Percentiles rank a stretch among this genome's conserved stretches.
Evolutionary conservation across 805 yeast genomes (phyloP).

Genomic region (Blastobotrys americana): DNA sequence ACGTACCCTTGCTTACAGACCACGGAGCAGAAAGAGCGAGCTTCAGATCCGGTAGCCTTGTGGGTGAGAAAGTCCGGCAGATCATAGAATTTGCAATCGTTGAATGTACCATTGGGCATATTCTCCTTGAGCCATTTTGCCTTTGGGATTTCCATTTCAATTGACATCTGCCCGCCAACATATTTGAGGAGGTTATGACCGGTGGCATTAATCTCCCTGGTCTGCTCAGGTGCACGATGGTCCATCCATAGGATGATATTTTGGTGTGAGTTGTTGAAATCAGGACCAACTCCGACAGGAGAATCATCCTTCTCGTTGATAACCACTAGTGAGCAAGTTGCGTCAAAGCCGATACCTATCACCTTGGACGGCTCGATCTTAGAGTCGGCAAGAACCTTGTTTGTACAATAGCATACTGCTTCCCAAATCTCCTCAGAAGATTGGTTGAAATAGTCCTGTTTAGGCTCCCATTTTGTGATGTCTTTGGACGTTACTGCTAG

Average conservation of each 20-base stretch:
- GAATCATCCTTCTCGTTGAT: conserved; percentile 54
- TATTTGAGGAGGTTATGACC: conserved; percentile 73
- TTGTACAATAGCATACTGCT: conserved; percentile 70
- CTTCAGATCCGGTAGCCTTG: conserved; percentile 80
- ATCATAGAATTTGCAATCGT: conserved; percentile 74
- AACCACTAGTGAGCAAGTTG: conserved; percentile 91
- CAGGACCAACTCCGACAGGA: conserved; percentile 90
- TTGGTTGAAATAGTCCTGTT: conserved; percentile 57
- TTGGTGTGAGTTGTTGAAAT: conserved; percentile 62
- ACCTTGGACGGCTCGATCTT: conserved; percentile 61
- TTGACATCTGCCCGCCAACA: conserved; percentile 96
- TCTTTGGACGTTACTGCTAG: conserved; percentile 63
- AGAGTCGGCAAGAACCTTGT: conserved; percentile 64
- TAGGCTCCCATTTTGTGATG: conserved; percentile 52
- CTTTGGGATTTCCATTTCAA: conserved; percentile 97
- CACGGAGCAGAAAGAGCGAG: conserved; percentile 81
- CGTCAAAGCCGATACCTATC: conserved; percentile 91
- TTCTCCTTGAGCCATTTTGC: conserved; percentile 92
- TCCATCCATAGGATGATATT: conserved; percentile 97
- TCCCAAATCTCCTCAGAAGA: conserved; percentile 89
- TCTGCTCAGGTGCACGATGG: conserved; percentile 83
- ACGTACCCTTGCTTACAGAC: conserved; percentile 95
- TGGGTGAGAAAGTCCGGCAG: conserved; percentile 87
- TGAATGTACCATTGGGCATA: conserved; percentile 55
- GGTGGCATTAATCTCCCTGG: conserved; percentile 72